phyloP scores from a whole-genome alignment of 176 grass and related monocot species.

The Eremochloa ophiuroides region DNA sequence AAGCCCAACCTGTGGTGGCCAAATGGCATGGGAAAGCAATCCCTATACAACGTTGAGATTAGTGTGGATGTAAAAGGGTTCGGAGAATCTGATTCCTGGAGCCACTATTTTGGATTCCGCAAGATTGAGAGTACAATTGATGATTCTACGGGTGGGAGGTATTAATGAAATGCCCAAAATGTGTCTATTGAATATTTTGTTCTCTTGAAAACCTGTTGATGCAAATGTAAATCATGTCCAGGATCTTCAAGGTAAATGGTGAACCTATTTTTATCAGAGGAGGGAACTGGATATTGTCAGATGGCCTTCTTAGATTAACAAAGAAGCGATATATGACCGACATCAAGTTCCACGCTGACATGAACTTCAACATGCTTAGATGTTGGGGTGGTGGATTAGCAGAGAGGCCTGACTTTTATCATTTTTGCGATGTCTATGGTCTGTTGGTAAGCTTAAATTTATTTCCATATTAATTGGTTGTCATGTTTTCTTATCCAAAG shows the following conservation, averaged over 20 bases:
- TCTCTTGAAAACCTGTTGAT: constrained; percentile 7
- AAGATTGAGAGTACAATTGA: constrained; percentile 90
- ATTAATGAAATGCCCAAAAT: background rate
- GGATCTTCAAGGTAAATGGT: constrained; percentile 94
- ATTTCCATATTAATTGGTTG: constrained; percentile 9
- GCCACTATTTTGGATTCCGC: constrained; percentile 73
- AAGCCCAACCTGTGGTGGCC: constrained; percentile 99
- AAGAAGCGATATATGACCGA: constrained; percentile 86
- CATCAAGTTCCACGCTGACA: constrained; percentile 92
- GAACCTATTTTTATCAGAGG: constrained; percentile 90
- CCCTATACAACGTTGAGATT: constrained; percentile 76
- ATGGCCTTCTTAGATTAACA: constrained; percentile 82
- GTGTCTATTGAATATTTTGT: background rate
- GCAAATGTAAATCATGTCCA: constrained; percentile 34
- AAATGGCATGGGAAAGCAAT: constrained; percentile 94
- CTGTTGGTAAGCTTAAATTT: constrained; percentile 58
- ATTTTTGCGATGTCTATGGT: constrained; percentile 89
- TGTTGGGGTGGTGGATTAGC: constrained; percentile 96
- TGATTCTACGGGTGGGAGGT: constrained; percentile 85
- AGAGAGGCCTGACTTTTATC: constrained; percentile 90
- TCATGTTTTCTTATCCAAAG: background rate
- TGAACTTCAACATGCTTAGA: constrained; percentile 98
- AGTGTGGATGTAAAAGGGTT: constrained; percentile 81
- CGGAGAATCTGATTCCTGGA: constrained; percentile 89
- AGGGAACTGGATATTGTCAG: constrained; percentile 98